Conservation (phyloP, 2,329 filamentous ascomycete species). For the Fusarium chuoi region DNA sequence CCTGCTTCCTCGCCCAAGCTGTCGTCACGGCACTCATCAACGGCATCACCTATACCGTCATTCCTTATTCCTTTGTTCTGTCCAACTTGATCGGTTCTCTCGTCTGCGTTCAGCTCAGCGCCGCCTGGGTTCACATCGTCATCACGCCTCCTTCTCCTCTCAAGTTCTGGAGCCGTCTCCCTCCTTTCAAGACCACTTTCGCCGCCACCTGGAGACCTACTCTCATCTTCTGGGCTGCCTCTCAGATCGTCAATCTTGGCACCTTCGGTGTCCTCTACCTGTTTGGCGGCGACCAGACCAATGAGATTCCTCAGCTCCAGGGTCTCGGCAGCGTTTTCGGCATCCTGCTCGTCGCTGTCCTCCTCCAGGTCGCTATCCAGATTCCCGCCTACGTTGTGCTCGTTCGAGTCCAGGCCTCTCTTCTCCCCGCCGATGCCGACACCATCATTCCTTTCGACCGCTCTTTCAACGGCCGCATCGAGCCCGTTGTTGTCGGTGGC, state of each 20-base stretch:
- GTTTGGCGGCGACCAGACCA: constrained; percentile 56
- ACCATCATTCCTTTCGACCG: constrained; percentile 92
- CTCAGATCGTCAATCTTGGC: constrained; percentile 60
- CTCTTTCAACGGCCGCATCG: constrained; percentile 80
- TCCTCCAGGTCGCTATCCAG: constrained; percentile 70
- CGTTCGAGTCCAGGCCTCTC: constrained; percentile 85
- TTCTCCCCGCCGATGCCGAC: constrained; percentile 83
- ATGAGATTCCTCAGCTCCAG: constrained; percentile 46
- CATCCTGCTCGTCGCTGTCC: constrained; percentile 58
- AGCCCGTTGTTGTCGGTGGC: constrained; percentile 78
- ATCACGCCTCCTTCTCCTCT: constrained; percentile 75
- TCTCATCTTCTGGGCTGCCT: constrained; percentile 68
- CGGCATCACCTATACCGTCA: constrained; percentile 57
- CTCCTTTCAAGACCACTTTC: constrained; percentile 71
- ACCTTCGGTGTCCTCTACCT: constrained; percentile 56
- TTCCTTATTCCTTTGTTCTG: constrained; percentile 55
- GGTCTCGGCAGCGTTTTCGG: constrained; percentile 56
- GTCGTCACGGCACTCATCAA: constrained; percentile 53
- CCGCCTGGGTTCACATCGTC: constrained; percentile 87
- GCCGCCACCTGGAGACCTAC: constrained; percentile 76
- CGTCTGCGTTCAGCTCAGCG: constrained; percentile 73
- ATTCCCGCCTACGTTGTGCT: constrained; percentile 82
- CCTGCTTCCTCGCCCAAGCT: constrained; percentile 57
- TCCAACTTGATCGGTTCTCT: constrained; percentile 60
- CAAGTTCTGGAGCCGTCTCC: constrained; percentile 76